phyloP scores from a whole-genome alignment of 2,329 filamentous ascomycete genomes.

The Penicillium sclerotigenum region DNA sequence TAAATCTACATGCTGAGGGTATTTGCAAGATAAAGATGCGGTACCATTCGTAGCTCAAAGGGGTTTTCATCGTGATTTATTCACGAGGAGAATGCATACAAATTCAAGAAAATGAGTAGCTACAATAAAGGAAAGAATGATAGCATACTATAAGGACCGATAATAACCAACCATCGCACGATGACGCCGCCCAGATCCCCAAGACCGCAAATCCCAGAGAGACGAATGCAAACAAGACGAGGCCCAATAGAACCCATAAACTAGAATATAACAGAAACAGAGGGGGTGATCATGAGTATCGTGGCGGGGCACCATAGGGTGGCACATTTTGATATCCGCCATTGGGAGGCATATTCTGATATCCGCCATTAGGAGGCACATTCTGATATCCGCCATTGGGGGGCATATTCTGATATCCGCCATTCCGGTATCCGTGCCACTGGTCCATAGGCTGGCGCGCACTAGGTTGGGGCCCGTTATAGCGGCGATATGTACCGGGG shows the following conservation, averaged over 20 bases:
- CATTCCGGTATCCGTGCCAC: slow-evolving; percentile 23
- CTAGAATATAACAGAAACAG: slow-evolving; percentile 2
- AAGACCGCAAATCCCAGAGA: background rate
- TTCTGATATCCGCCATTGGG: slow-evolving; percentile 24
- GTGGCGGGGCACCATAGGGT: slow-evolving; percentile 16
- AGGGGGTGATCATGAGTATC: slow-evolving; percentile 26
- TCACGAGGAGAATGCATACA: background rate
- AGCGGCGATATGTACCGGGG: slow-evolving; percentile 6
- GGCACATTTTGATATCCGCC: slow-evolving; percentile 28
- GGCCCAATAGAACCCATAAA: background rate
- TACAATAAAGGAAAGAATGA: background rate
- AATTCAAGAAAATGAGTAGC: background rate
- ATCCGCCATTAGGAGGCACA: too few relatives aligned
- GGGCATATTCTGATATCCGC: slow-evolving; percentile 26
- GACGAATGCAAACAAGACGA: background rate
- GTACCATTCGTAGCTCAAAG: background rate
- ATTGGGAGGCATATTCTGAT: slow-evolving; percentile 26
- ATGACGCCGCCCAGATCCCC: slow-evolving; percentile 1
- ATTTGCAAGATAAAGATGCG: background rate
- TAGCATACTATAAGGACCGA: background rate
- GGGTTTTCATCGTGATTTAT: background rate
- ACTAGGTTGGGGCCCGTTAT: slow-evolving; percentile 9
- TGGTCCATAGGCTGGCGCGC: slow-evolving; percentile 18
- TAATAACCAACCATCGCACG: background rate
- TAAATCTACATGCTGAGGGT: background rate